Evolutionary conservation across 1,284 basidiomycete genomes (phyloP).

Genomic region (Coniferiporia sulphurascens): DNA sequence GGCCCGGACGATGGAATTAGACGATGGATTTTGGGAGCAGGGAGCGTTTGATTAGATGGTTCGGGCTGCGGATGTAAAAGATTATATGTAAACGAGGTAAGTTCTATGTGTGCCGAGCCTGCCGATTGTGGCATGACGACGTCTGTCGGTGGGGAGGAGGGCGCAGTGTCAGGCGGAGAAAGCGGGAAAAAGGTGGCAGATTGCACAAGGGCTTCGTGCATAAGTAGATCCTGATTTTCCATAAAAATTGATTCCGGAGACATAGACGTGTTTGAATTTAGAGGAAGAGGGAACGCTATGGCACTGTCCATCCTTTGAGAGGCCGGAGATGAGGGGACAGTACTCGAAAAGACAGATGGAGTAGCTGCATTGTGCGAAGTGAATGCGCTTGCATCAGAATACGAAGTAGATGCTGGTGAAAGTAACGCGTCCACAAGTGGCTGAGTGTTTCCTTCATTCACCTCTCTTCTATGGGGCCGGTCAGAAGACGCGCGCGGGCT

Average conservation of each 20-base stretch:
- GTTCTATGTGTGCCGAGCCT: slow-evolving; percentile 10
- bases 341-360: slow-evolving; percentile 9
- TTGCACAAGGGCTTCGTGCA: slow-evolving; percentile 12
- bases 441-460: slow-evolving; percentile 1
- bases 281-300: slow-evolving; percentile 10
- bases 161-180: slow-evolving; percentile 20
- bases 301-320: slow-evolving; percentile 3
- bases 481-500: neutral
- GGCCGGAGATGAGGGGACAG: slow-evolving; percentile 1
- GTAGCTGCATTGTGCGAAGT: slow-evolving; percentile 6
- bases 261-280: slow-evolving; percentile 10
- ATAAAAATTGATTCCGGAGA: slow-evolving; percentile 8
- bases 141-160: slow-evolving; percentile 19
- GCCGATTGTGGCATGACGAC: neutral
- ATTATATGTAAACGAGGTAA: slow-evolving; percentile 9
- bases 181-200: slow-evolving; percentile 15
- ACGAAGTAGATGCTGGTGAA: neutral
- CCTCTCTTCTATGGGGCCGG: neutral
- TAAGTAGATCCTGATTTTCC: slow-evolving; percentile 11
- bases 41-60: slow-evolving; percentile 38
- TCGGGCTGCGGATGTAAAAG: slow-evolving; percentile 10
- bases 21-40: slow-evolving; percentile 68
- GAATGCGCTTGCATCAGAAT: neutral
- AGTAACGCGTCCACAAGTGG: neutral
- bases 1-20: slow-evolving; percentile 92